Conservation (phyloP, 192 early-diverging fungal species). For the Entrophospora sp. region DNA sequence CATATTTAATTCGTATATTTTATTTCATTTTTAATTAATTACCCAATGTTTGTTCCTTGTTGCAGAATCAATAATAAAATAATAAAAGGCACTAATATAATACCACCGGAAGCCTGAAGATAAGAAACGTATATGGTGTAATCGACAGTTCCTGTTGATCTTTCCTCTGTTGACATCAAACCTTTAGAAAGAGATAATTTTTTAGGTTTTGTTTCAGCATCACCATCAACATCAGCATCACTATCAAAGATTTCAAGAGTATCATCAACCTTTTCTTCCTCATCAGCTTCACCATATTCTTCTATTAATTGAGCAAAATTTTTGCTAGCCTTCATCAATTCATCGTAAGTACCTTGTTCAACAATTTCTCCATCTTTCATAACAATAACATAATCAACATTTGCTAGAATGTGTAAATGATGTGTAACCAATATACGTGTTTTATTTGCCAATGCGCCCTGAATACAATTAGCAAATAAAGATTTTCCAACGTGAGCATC, state of each 20-base stretch:
- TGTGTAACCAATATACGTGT: slow-evolving; percentile 60
- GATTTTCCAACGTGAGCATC: slow-evolving; percentile 37
- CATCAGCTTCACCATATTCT: slow-evolving; percentile 33
- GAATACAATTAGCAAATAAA: slow-evolving; percentile 39
- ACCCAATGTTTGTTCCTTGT: slow-evolving; percentile 51
- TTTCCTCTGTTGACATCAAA: slow-evolving; percentile 79
- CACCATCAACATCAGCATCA: slow-evolving; percentile 8
- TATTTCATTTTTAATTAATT: too few species aligned
- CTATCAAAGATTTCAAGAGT: too few species aligned
- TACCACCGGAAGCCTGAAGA: slow-evolving; percentile 52
- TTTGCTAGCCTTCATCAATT: slow-evolving; percentile 61
- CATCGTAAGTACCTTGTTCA: slow-evolving; percentile 46
- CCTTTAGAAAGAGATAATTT: slow-evolving; percentile 20
- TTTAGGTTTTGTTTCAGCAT: background rate
- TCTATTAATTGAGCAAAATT: slow-evolving; percentile 50
- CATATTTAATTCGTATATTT: too few species aligned
- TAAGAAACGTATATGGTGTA: slow-evolving; percentile 52
- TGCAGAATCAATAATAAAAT: slow-evolving; percentile 41
- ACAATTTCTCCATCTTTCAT: slow-evolving; percentile 45
- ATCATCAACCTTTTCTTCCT: slow-evolving; percentile 38
- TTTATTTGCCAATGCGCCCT: slow-evolving; percentile 36
- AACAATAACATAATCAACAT: slow-evolving; percentile 41
- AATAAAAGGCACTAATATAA: slow-evolving; percentile 36
- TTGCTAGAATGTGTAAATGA: slow-evolving; percentile 36
- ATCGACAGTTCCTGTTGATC: slow-evolving; percentile 59